Base-by-base conservation (phyloP, 208 protist species). In the Dictyostelium gargantuum region DNA sequence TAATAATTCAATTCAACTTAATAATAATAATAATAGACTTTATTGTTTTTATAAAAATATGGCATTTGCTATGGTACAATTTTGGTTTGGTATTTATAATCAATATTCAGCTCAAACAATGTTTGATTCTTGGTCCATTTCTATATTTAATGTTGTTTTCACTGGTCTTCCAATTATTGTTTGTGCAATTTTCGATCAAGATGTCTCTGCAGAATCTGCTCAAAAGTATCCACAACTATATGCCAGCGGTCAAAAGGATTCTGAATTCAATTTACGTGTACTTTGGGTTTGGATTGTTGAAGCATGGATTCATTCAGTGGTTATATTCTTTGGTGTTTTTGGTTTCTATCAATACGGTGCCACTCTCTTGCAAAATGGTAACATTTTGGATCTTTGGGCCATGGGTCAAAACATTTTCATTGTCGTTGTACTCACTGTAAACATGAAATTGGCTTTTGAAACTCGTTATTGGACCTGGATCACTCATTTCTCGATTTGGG, bases 41-140 rank as follows among this genome's bases (percentile, higher is more conserved):
- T 98, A 98, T 40, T 99, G 97, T 91, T 99, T 99, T 94, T 99
- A 99, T 96, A 99, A 99, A 96, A 99, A 99, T 91, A 94, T 99
- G 29, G 94, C 97, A 15, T 92, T 99, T 50, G 94, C 97, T 38
- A 84, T 98, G 26, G 93, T 96, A 15, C 97, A 98, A 91, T 96
- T 99, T 91, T 98, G 97, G 82, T 99, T 98, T 92, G 52, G 93
- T 76, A 97, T 97, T 84, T 98, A 97, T 93, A 93, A 84, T 56
- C 97, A 97, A 35, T 99, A 97, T 93, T 98, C 98, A 3, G 98
- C 52, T 26, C 82, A 81, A 46, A 95, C 92, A 6, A n/a, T 96
- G 9, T 95, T 93, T 72, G 92, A 96, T 40, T 79, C 74, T 32
- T 61, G 63, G 48, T 68, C 54, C 29, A 85, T 96, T 48, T 32